Base-by-base conservation (phyloP, 2,329 filamentous ascomycete species). In the Pseudocercospora musae region DNA sequence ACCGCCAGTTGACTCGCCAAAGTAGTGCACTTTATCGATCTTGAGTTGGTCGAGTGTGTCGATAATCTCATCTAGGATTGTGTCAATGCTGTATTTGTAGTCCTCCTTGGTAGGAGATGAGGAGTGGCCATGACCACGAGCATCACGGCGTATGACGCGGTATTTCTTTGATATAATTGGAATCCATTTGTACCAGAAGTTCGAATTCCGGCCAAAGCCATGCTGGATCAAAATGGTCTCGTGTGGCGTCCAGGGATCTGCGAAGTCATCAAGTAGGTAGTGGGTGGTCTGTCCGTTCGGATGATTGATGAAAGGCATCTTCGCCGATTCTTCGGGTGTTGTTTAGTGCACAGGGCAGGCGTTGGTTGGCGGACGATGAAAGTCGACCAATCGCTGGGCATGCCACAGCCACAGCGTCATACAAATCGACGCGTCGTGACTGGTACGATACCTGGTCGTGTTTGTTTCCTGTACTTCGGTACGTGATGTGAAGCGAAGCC, bases 151-250 rank as follows among this genome's bases (percentile, higher is more conserved):
- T n/a, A n/a, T n/a, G n/a, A n/a, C n/a, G n/a, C n/a, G n/a, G n/a
- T n/a, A n/a, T n/a, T n/a, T n/a, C n/a, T n/a, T n/a, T n/a, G n/a
- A n/a, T n/a, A n/a, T n/a, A n/a, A n/a, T n/a, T n/a, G n/a, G n/a
- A n/a, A n/a, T 68, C 75, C 74, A 77, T 54, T 75, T 73, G 58
- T 76, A 73, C 74, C 74, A 77, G 60, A 76, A 75, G 7, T 60
- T 69, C 3, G 71, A 59, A 57, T 75, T 71, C 8, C 75, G 70
- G 1, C 67, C 74, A 59, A 77, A 77, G 8, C 75, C 75, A n/a
- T 76, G 74, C 40, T 77, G 74, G 18, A 77, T 75, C 3, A 77
- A 62, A 40, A 77, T 72, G 18, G 74, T 74, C n/a, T 74, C 69
- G 53, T 57, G 18, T 1, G 72, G 66, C 54, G 73, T 74, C 74